These are phyloP conservation scores for Didymosphaeria variabile DNA, from an alignment of 2,329 filamentous ascomycete genomes.

Conservation along the genomic window DNA sequence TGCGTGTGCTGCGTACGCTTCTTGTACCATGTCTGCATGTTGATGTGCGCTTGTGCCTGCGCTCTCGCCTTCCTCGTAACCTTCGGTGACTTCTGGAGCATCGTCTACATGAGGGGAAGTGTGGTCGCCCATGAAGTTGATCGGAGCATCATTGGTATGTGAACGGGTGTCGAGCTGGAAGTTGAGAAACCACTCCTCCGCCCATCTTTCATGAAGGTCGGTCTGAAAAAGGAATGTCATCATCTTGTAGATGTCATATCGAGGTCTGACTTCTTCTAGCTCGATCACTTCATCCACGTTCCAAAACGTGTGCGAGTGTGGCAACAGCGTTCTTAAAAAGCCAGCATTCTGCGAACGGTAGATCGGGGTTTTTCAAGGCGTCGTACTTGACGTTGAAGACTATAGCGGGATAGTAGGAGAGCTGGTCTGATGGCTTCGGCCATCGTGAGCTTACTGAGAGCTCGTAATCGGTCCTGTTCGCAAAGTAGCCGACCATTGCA, in stretches of 20 bases:
- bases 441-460: background rate
- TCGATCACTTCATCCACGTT: background rate
- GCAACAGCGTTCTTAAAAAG: too few relatives aligned
- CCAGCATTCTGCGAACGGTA: background rate
- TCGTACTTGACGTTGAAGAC: background rate
- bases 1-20: too few relatives aligned
- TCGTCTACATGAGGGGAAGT: too few relatives aligned
- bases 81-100: too few relatives aligned
- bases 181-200: background rate
- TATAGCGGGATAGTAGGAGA: background rate
- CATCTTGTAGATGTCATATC: background rate
- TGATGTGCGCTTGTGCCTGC: too few relatives aligned
- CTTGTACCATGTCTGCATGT: too few relatives aligned
- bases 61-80: too few relatives aligned
- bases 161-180: background rate
- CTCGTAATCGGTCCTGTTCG: background rate
- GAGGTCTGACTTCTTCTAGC: background rate
- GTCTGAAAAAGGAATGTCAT: background rate
- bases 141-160: background rate
- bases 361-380: background rate
- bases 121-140: too few relatives aligned
- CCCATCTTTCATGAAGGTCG: background rate
- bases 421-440: background rate
- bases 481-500: background rate
- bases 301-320: background rate